phyloP scores from a whole-genome alignment of 164 flowering plant species.

The Vitis labrusca region DNA sequence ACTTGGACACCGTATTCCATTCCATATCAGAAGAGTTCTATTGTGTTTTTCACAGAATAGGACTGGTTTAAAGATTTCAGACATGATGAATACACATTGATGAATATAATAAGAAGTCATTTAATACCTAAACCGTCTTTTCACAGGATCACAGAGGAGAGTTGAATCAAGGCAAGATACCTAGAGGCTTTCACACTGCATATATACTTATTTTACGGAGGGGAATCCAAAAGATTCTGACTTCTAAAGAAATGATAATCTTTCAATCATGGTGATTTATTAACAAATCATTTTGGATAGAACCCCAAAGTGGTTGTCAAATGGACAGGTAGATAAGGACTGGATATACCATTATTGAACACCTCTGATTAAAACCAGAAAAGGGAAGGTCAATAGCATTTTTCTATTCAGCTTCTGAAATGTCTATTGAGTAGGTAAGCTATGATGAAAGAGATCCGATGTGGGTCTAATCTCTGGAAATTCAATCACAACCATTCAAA shows the following conservation, averaged over 20 bases:
- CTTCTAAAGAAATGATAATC: background rate
- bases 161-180: conserved; percentile 4
- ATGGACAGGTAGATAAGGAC: background rate
- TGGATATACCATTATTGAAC: background rate
- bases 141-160: background rate
- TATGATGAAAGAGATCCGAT: background rate
- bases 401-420: background rate
- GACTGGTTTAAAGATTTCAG: too few relatives aligned
- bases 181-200: background rate
- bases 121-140: background rate
- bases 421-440: background rate
- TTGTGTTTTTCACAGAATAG: background rate
- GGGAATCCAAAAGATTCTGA: background rate
- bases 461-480: background rate
- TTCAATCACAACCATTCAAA: background rate
- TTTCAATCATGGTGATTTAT: background rate
- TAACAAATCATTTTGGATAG: background rate
- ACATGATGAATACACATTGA: background rate
- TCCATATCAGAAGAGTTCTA: background rate
- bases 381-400: background rate
- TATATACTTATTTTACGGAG: background rate
- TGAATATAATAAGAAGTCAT: background rate
- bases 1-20: too few relatives aligned
- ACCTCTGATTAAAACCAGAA: background rate
- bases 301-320: background rate